phyloP scores from a whole-genome alignment of 495 filamentous ascomycete species.

The Aspergillus indologenus region DNA sequence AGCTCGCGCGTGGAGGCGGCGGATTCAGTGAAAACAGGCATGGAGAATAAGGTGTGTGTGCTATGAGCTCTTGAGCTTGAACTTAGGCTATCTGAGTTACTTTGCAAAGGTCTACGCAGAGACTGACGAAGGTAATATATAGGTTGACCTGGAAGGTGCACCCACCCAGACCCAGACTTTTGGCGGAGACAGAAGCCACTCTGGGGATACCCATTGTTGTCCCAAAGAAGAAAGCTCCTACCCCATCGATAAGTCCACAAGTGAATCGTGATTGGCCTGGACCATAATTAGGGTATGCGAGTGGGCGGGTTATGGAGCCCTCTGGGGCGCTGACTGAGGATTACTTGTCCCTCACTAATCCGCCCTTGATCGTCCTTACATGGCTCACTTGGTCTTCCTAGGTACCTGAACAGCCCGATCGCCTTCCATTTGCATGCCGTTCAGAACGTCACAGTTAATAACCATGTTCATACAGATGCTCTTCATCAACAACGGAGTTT shows the following conservation, averaged over 20 bases:
- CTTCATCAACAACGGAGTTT: no score
- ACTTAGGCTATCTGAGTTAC: no score
- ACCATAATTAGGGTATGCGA: neutral
- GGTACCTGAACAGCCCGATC: no score
- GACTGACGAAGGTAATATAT: neutral
- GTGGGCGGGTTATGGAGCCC: neutral
- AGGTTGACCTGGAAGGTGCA: neutral
- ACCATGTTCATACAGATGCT: no score
- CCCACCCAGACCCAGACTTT: neutral
- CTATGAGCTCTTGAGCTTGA: neutral
- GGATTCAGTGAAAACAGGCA: constrained; percentile 48
- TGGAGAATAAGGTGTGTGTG: constrained; percentile 8
- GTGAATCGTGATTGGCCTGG: neutral
- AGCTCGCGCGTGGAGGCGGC: constrained; percentile 37
- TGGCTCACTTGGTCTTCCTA: neutral
- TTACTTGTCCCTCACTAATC: neutral
- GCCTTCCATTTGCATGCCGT: no score
- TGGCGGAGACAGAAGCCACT: neutral
- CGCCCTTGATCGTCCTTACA: neutral
- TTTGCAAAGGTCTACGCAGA: neutral
- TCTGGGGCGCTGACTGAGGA: neutral
- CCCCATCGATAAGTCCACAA: neutral
- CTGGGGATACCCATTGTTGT: neutral
- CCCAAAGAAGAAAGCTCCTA: neutral
- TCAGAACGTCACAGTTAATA: no score